These are phyloP conservation scores for Metschnikowia arizonensis DNA, from an alignment of 805 yeast genomes.

Conservation along the genomic window DNA sequence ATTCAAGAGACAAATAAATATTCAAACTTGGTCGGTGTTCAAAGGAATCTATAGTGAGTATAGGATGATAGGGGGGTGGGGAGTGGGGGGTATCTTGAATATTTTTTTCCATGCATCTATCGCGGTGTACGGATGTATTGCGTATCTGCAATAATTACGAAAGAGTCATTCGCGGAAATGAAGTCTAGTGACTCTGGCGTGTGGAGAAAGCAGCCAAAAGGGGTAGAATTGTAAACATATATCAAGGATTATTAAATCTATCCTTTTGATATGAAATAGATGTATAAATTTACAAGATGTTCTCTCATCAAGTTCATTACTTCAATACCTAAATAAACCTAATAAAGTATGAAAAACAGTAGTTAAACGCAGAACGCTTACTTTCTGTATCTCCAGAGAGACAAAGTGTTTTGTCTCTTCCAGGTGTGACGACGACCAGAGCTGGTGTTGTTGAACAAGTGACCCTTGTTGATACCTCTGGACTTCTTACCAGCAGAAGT, in stretches of 20 bases:
- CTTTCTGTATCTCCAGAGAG: conserved; percentile 99
- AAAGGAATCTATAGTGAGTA: conserved; percentile 4
- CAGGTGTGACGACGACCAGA: conserved; percentile 99
- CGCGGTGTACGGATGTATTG: conserved; percentile 5
- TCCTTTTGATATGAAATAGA: no score
- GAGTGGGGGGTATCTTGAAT: background rate
- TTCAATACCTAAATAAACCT: conserved; percentile 13
- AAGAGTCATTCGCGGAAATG: conserved; percentile 5
- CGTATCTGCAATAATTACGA: conserved; percentile 3
- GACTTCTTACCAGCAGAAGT: conserved; percentile 97
- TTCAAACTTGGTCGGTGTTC: conserved; percentile 2
- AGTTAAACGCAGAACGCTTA: conserved; percentile 29
- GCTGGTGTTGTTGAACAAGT: conserved; percentile 95
- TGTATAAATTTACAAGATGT: background rate
- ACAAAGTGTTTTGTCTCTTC: conserved; percentile 98
- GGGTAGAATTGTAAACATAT: no score
- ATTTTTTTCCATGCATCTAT: conserved; percentile 1
- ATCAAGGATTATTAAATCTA: no score
- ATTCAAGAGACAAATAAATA: background rate
- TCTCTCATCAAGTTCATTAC: conserved; percentile 9
- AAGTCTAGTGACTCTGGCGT: background rate
- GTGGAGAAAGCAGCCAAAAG: no score
- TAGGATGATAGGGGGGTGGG: conserved; percentile 5
- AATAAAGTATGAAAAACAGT: conserved; percentile 4
- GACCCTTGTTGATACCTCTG: conserved; percentile 99